Percentiles rank a stretch among this genome's conserved stretches.
These are phyloP conservation scores for Malassezia equina DNA, from an alignment of 1,284 basidiomycete species.

Conservation along the genomic window DNA sequence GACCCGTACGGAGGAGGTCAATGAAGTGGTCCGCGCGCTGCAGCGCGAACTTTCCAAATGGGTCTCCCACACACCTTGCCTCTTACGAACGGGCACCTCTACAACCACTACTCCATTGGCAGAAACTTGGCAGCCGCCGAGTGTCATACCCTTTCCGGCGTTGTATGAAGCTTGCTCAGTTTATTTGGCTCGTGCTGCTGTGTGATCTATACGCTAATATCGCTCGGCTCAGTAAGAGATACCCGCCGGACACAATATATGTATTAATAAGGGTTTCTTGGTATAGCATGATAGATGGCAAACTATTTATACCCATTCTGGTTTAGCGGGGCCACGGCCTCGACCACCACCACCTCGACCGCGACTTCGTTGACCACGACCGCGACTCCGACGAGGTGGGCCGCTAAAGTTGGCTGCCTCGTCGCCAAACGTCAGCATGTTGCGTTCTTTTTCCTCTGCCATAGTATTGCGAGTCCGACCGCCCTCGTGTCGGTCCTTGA, in stretches of 20 bases:
- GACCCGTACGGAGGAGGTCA: background rate
- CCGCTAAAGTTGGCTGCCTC: conserved; percentile 18
- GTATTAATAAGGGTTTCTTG: background rate
- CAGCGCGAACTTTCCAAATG: background rate
- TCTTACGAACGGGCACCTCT: background rate
- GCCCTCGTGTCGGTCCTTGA: conserved; percentile 38
- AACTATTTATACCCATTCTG: conserved; percentile 11
- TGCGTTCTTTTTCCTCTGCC: conserved; percentile 36
- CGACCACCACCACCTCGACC: conserved; percentile 1
- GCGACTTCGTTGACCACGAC: conserved; percentile 8
- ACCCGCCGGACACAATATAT: background rate
- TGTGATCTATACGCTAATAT: background rate
- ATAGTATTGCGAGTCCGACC: conserved; percentile 6
- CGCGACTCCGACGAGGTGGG: background rate
- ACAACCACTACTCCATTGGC: background rate
- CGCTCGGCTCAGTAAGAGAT: too few relatives aligned
- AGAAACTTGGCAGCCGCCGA: background rate
- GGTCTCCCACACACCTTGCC: background rate
- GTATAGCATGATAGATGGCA: background rate
- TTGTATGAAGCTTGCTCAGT: background rate
- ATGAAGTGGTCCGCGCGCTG: background rate
- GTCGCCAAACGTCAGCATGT: conserved; percentile 45
- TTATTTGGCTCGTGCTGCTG: background rate
- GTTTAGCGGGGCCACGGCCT: background rate
- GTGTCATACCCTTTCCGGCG: background rate